These are phyloP conservation scores for Obelidium mucronatum DNA, from an alignment of 192 early-diverging fungal species.

Conservation along the genomic window DNA sequence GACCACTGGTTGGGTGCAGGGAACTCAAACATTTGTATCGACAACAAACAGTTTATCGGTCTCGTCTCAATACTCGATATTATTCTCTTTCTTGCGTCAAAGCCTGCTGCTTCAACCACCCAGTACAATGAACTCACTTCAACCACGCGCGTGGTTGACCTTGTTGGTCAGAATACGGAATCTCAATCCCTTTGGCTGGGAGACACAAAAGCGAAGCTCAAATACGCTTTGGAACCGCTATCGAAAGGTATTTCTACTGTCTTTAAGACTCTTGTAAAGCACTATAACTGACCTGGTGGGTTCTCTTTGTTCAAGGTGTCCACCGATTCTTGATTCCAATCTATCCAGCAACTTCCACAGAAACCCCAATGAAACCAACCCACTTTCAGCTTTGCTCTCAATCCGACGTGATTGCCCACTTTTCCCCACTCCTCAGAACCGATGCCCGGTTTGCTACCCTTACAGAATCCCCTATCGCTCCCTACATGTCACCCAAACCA, in stretches of 20 bases:
- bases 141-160: constrained; percentile 7
- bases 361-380: not conserved
- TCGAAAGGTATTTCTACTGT: constrained; percentile 13
- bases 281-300: too few species aligned
- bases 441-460: constrained; percentile 22
- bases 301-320: constrained; percentile 13
- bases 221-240: constrained; percentile 33
- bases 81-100: constrained; percentile 14
- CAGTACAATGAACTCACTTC: not conserved
- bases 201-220: constrained; percentile 14
- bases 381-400: constrained; percentile 15
- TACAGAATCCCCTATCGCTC: constrained; percentile 14
- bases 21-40: constrained; percentile 4
- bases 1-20: constrained; percentile 47
- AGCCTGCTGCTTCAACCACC: constrained; percentile 2
- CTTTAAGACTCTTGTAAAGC: too few species aligned
- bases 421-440: not conserved
- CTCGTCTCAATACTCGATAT: constrained; percentile 43
- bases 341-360: not conserved
- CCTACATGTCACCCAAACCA: not conserved
- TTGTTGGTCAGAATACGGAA: constrained; percentile 37
- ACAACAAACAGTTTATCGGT: constrained; percentile 35
- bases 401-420: constrained; percentile 23
- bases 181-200: constrained; percentile 36
- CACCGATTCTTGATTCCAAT: constrained; percentile 43